Evolutionary conservation across 768 basidiomycete species (phyloP), one percentile per base, ranked within the genome.

Genomic region (Russula emetica): DNA sequence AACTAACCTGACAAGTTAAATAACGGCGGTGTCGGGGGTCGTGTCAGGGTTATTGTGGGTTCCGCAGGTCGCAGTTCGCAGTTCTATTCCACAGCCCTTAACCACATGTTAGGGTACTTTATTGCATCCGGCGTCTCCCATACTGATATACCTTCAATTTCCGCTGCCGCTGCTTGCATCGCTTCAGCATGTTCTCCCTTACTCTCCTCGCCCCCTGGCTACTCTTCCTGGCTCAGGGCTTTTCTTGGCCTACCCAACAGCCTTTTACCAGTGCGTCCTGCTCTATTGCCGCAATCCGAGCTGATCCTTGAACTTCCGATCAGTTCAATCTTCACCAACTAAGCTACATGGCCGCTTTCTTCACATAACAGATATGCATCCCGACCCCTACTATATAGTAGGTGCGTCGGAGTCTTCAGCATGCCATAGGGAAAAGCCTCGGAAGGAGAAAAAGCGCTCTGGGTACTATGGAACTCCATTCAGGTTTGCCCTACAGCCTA

Each of bases 341-440:
- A 83, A 80, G 71, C 77, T 89, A 22, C 82, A 83, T 61, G 88
- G 88, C 11, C 82, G 88, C 52, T 92, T 92, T 74, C 72, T 93
- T 28, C 90, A 92, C 70, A 84, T 93, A 66, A 90, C 89, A 24
- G 92, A 94, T 73, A 83, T 92, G 62, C 92, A 94, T 70, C 90
- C 90, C 38, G 91, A 92, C 74, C 83, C 84, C 24, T 76, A 81
- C 73, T 93, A 92, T 72, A 67, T 70, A 9, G 69, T 71, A 24
- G 78, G 79, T 47, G 74, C 83, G n/a, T 79, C 84, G 9, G 76
- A 81, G 65, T 77, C 78, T n/a, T 83, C 78, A 5, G 80, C 85
- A 11, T 94, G 92, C 69, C 92, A 93, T 71, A 78, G 85, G 67
- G 72, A 70, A 55, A 83, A 82, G 68, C 77, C 80, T 42, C 83